These are phyloP conservation scores for Pezicula radicicola DNA, from an alignment of 2,329 filamentous ascomycete species.

Conservation along the genomic window DNA sequence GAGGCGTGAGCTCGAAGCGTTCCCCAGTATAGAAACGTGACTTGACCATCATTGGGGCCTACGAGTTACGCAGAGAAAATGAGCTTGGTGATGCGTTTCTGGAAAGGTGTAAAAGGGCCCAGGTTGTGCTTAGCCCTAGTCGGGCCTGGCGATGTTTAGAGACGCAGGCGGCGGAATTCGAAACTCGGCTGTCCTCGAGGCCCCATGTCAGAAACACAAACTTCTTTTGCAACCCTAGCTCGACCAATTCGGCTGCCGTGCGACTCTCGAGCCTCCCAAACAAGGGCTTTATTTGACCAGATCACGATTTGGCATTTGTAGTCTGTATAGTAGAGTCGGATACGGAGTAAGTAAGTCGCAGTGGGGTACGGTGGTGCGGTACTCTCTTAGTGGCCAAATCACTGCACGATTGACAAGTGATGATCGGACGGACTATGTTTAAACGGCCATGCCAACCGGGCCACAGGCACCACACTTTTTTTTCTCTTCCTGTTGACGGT, in stretches of 20 bases:
- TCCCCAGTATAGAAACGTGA: background rate
- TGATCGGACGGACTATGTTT: slow-evolving; percentile 10
- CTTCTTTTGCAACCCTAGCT: slow-evolving; percentile 1
- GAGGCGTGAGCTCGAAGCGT: background rate
- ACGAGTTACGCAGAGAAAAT: background rate
- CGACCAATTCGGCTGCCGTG: slow-evolving; percentile 3
- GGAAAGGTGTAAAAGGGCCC: background rate
- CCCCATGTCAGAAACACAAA: slow-evolving; percentile 5
- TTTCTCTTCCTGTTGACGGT: background rate
- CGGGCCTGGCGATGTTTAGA: background rate
- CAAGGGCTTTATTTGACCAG: slow-evolving; percentile 11
- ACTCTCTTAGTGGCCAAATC: background rate
- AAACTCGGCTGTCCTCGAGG: slow-evolving; percentile 3
- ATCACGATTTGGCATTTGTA: background rate
- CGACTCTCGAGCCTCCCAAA: slow-evolving; percentile 13
- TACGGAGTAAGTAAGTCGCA: too few species aligned
- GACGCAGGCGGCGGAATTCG: background rate
- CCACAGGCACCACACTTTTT: background rate
- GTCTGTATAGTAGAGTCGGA: too few species aligned
- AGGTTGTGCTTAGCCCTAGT: background rate
- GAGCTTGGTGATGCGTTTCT: background rate
- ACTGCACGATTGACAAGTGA: background rate
- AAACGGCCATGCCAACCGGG: slow-evolving; percentile 6
- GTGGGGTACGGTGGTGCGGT: too few species aligned
- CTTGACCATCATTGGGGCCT: background rate